Base-by-base conservation (phyloP, 164 flowering plant species). In the Euptelea pleiosperma region DNA sequence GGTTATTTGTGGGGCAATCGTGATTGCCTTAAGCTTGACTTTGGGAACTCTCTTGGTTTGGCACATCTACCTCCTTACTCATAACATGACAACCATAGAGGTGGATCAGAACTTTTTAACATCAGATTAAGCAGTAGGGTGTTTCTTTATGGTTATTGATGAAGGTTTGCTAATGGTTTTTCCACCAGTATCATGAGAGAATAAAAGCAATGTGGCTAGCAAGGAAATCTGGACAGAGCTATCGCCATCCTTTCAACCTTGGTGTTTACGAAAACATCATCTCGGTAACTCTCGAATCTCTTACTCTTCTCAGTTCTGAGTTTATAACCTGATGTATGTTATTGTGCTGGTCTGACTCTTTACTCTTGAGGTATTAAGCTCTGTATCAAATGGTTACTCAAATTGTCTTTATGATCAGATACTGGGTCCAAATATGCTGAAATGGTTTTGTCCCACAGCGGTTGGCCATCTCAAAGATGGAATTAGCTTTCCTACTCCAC, bases 61-160 rank as follows among this genome's bases (percentile, higher is more conserved):
- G 96, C 84, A 86, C 73, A 63, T 82, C 63, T 84, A 74, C 71
- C 90, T 89, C 26, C 60, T 79, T 42, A 22, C 68, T 46, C 84
- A 63, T 41, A 89, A 88, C 47, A 72, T 80, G 96, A 85, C 96
- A 35, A 85, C 90, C 12, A 86, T 85, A 59, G 96, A 88, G 82
- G 96, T 88, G 70, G 2, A 55, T 53, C 48, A 9, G 52, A 7
- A 24, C 2, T 16, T 58, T 39, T 51, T 8, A 54, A 28, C 7
- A 18, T 41, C 26, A 30, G 15, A 28, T 24, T 37, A 0, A 6
- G 6, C 30, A 49, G 31, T 31, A 22, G 18, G 15, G 25, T 46
- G 21, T 39, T 52, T 46, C 9, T 41, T 39, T 41, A n/a, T 47
- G 12, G 40, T 61, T 36, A 18, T 33, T 51, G 34, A 43, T 53